Base-by-base conservation (phyloP, 2,329 filamentous ascomycete genomes). In the Didymella segeticola region DNA sequence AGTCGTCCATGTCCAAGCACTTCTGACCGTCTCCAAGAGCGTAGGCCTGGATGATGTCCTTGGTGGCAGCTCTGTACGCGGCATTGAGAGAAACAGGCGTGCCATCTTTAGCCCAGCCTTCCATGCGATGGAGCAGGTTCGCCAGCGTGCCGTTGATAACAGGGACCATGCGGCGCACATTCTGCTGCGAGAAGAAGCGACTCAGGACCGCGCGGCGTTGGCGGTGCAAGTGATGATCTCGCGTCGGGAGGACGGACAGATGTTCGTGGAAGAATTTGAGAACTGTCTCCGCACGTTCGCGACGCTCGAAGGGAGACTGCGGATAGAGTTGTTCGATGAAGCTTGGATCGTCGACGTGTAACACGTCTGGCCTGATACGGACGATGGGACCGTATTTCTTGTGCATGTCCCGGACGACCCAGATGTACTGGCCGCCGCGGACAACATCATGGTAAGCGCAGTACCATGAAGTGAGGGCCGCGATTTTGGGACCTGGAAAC, bases 371-470 rank as follows among this genome's bases (percentile, higher is more conserved):
- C 15, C 27, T 39, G 19, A 53, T 59, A 14, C 56, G 52, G 20
- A 59, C 39, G 23, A 59, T 38, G 10, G 56, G 56, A 29, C 61
- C 61, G 42, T 70, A 70, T 49, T 53, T 57, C 36, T 60, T 49
- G 51, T 73, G 70, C 55, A 68, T 56, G 12, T 58, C 57, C 14
- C 63, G 48, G 29, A 69, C 60, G 9, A 57, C 34, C 30, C 48
- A 57, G 9, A 55, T 29, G 31, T 57, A 60, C 41, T 60, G 53
- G 4, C 63, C 64, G 1, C 37, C 43, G 10, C 34, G 25, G 7
- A 67, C 20, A 17, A 62, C 46, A 45, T 71, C 67, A 55, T 65
- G 63, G 52, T 67, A 69, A 15, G 62, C 57, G 15, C 66, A 62
- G 17, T 62, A 63, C 39, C 59, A 53, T 8, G 49, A 54, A 1